Evolutionary conservation across 164 flowering plant species (phyloP), one percentile per base, ranked within the genome.

Genomic region (Vitis labrusca): DNA sequence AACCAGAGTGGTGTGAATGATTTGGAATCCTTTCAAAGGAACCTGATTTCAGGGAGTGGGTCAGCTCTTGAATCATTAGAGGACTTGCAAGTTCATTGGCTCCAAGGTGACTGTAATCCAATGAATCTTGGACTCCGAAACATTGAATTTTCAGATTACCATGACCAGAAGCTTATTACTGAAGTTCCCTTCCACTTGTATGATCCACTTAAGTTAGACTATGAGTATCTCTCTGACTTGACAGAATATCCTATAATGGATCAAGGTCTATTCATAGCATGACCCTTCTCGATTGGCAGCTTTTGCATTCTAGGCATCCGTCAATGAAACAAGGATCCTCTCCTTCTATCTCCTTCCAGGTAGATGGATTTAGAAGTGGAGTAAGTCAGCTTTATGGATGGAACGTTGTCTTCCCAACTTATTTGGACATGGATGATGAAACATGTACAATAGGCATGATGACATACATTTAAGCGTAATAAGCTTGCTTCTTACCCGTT

Each of bases 251-350:
- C 90, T 50, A 54, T 77, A 10, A 65, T 82, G 50, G 92, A 85
- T 73, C 86, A 89, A 79, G 82, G 92, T 73, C 73, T 90, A 54
- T 88, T 84, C 70, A 80, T 90, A 60, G 80, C 72, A 14, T 88
- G 83, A 82, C 14, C 66, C 50, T 66, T n/a, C 15, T 64, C 10
- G 16, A 57, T 44, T 59, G 51, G 44, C 44, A 37, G 44, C 67
- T 60, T 63, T 61, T 65, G 64, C 53, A 3, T 37, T 37, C 44
- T 37, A 37, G 44, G 32, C 59, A 66, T 69, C 59, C 59, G 48
- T 11, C 64, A 59, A 15, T 59, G 63, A 67, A 51, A 73, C 56
- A 69, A 50, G 49, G 67, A 69, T 67, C 16, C 17, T 44, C 59
- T 65, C 27, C 61, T 73, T n/a, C 63, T 58, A 23, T 23, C 52